Evolutionary conservation across 1,139 yeast genomes (phyloP).

Genomic region (Debaryomycetaceae sp.): DNA sequence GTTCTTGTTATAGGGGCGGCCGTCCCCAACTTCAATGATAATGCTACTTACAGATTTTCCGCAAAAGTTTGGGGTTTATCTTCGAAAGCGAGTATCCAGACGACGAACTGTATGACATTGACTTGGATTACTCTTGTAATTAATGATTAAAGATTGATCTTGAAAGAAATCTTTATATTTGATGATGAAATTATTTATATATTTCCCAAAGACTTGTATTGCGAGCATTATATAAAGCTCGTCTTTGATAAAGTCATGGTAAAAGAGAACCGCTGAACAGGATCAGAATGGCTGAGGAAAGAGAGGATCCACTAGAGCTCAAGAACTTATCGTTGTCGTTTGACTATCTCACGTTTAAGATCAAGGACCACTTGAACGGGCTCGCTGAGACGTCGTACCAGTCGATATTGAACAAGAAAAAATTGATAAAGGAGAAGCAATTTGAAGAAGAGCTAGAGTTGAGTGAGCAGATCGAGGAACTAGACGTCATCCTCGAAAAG

Average conservation of each 20-base stretch:
- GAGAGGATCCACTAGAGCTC: slow-evolving; percentile 62
- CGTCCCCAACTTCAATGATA: neutral
- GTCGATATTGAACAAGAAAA: slow-evolving; percentile 25
- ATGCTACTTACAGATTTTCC: slow-evolving; percentile 56
- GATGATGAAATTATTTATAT: slow-evolving; percentile 1
- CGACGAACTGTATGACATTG: slow-evolving; percentile 21
- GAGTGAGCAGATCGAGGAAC: slow-evolving; percentile 40
- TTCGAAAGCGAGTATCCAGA: slow-evolving; percentile 40
- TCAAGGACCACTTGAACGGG: slow-evolving; percentile 49
- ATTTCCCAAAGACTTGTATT: neutral
- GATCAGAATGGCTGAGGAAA: slow-evolving; percentile 13
- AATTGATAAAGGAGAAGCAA: slow-evolving; percentile 29
- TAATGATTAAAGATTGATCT: neutral
- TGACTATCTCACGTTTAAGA: slow-evolving; percentile 61
- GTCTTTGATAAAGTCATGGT: neutral
- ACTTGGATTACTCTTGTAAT: neutral
- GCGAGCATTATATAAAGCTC: neutral
- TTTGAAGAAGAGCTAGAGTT: slow-evolving; percentile 33
- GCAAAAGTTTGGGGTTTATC: slow-evolving; percentile 56
- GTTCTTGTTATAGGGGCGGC: neutral
- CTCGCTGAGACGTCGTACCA: slow-evolving; percentile 34
- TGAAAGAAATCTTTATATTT: neutral
- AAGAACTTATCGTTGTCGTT: slow-evolving; percentile 55
- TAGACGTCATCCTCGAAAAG: slow-evolving; percentile 39
- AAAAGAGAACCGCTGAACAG: slow-evolving; percentile 2